phyloP scores from a whole-genome alignment of 2,329 filamentous ascomycete species.

The Periconia digitata region DNA sequence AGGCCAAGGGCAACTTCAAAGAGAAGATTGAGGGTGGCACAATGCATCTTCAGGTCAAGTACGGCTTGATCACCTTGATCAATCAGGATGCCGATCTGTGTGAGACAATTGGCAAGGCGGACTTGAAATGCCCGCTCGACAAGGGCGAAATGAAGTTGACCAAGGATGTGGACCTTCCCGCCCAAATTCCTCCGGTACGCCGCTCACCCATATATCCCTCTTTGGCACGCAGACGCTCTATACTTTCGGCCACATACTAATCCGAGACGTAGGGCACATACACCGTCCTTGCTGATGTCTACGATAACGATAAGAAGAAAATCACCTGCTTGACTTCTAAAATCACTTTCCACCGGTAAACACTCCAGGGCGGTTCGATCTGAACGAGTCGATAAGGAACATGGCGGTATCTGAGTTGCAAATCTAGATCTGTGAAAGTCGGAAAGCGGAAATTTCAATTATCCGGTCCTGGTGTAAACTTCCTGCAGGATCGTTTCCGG shows the following conservation, averaged over 20 bases:
- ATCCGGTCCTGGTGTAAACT: slow-evolving; percentile 38
- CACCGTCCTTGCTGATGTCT: slow-evolving; percentile 83
- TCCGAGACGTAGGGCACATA: slow-evolving; percentile 71
- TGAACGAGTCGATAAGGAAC: slow-evolving; percentile 4
- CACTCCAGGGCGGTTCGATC: slow-evolving; percentile 12
- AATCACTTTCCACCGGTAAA: slow-evolving; percentile 60
- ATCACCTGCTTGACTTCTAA: slow-evolving; percentile 86
- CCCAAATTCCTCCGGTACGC: slow-evolving; percentile 84
- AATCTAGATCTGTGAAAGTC: slow-evolving; percentile 26
- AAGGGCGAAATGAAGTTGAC: slow-evolving; percentile 71
- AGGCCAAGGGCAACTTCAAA: slow-evolving; percentile 73
- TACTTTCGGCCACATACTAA: slow-evolving; percentile 13
- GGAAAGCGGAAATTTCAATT: slow-evolving; percentile 36
- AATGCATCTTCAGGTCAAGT: slow-evolving; percentile 84
- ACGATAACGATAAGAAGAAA: slow-evolving; percentile 68
- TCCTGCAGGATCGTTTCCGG: slow-evolving; percentile 33
- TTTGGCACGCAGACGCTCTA: neutral
- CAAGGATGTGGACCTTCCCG: slow-evolving; percentile 83
- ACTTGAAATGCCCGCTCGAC: slow-evolving; percentile 84
- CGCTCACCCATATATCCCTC: neutral
- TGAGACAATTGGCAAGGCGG: slow-evolving; percentile 84
- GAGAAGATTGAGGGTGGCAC: slow-evolving; percentile 77
- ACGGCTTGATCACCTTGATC: slow-evolving; percentile 87
- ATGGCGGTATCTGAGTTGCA: slow-evolving; percentile 18
- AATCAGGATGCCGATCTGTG: slow-evolving; percentile 81